phyloP scores from a whole-genome alignment of 768 basidiomycete genomes.

The Suillus occidentalis region DNA sequence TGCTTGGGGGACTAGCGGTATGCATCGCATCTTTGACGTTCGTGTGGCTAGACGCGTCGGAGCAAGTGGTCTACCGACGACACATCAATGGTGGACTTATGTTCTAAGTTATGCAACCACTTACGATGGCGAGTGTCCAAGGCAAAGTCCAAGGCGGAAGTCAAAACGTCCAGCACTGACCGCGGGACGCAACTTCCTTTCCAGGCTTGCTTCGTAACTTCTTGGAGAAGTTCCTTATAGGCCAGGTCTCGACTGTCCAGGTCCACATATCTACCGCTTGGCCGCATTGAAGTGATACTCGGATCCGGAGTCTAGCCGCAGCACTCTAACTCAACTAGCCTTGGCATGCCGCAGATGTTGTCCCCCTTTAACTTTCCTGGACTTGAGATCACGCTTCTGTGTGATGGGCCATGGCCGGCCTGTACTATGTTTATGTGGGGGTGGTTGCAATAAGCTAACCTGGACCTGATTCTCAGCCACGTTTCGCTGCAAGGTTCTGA shows the following conservation, averaged over 20 bases:
- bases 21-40: no score
- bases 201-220: neutral
- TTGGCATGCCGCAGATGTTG: neutral
- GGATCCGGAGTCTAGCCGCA: neutral
- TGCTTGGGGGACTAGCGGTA: no score
- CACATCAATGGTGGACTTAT: no score
- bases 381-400: neutral
- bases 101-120: neutral
- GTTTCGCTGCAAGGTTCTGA: neutral
- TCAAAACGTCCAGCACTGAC: neutral
- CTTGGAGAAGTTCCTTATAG: neutral
- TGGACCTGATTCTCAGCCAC: neutral
- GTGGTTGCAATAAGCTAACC: neutral
- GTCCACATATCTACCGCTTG: neutral
- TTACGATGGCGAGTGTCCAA: neutral
- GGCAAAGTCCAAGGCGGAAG: neutral
- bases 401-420: no score
- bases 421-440: neutral
- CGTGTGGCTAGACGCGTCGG: no score
- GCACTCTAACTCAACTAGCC: neutral
- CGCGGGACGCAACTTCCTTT: neutral
- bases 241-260: neutral
- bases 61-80: no score
- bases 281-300: neutral
- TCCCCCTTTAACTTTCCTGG: neutral